These are phyloP conservation scores for Chenopodium berlandieri DNA, from an alignment of 148 eudicot genomes.

Conservation along the genomic window DNA sequence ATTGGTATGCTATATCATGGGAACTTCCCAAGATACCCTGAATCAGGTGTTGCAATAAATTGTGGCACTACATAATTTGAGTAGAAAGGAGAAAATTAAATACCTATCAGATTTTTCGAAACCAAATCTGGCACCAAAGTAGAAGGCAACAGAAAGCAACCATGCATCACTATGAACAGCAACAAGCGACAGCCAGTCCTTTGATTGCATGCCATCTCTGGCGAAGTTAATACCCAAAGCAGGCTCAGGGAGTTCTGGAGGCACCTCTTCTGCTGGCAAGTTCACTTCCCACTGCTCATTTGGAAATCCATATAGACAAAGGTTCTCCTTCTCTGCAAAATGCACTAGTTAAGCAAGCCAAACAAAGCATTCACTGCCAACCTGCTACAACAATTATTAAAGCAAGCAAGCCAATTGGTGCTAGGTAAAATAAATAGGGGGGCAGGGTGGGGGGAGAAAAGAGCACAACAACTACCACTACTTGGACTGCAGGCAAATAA, in stretches of 20 bases:
- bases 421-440: not conserved
- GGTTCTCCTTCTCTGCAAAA: conserved; percentile 67
- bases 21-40: not conserved
- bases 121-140: conserved; percentile 73
- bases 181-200: conserved; percentile 71
- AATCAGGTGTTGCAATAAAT: not conserved
- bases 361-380: not conserved
- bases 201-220: conserved; percentile 70
- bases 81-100: conserved; percentile 9
- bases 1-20: not conserved
- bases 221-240: conserved; percentile 80
- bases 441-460: not conserved
- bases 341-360: not conserved
- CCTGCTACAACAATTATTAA: not conserved
- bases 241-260: conserved; percentile 80
- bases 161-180: conserved; percentile 81
- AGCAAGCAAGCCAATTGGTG: not conserved
- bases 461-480: not conserved
- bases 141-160: conserved; percentile 69
- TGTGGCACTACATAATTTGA: not conserved
- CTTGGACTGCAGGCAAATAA: not conserved
- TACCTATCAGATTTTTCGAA: conserved; percentile 68
- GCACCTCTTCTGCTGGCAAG: conserved; percentile 76
- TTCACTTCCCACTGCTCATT: conserved; percentile 77
- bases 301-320: conserved; percentile 70